Evolutionary conservation across 805 yeast genomes (phyloP).

Genomic region (Cyberlindnera xylosilytica): DNA sequence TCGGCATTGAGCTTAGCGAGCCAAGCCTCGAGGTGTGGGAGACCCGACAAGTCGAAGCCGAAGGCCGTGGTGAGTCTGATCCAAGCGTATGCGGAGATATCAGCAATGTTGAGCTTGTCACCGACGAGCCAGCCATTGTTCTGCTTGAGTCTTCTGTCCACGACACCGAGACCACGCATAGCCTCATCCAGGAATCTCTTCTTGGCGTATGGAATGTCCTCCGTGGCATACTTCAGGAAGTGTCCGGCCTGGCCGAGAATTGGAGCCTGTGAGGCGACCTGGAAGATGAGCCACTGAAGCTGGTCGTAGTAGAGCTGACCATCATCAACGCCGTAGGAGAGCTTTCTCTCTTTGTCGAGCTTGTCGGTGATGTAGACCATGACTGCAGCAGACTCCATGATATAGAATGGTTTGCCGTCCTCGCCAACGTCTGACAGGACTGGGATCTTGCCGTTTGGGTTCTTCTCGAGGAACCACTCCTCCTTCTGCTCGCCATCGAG

Average conservation of each 20-base stretch:
- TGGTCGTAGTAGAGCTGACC: constrained; percentile 47
- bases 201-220: constrained; percentile 51
- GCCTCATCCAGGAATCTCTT: constrained; percentile 50
- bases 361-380: constrained; percentile 55
- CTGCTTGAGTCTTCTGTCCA: constrained; percentile 46
- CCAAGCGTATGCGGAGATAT: constrained; percentile 51
- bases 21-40: constrained; percentile 43
- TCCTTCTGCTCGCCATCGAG: constrained; percentile 48
- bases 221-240: constrained; percentile 43
- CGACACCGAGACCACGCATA: constrained; percentile 49
- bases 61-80: constrained; percentile 18
- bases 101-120: constrained; percentile 57
- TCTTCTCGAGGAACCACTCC: constrained; percentile 52
- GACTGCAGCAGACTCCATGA: constrained; percentile 63
- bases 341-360: constrained; percentile 52
- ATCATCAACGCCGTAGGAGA: constrained; percentile 29
- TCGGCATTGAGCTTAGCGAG: constrained; percentile 22
- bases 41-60: constrained; percentile 33
- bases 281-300: constrained; percentile 53
- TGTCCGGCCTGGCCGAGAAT: constrained; percentile 59
- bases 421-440: constrained; percentile 38
- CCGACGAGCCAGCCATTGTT: constrained; percentile 60
- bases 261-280: constrained; percentile 58
- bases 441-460: constrained; percentile 66
- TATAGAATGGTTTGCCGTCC: constrained; percentile 39